These are phyloP conservation scores for Diaporthe sp. DNA, from an alignment of 2,329 filamentous ascomycete species.

Conservation along the genomic window DNA sequence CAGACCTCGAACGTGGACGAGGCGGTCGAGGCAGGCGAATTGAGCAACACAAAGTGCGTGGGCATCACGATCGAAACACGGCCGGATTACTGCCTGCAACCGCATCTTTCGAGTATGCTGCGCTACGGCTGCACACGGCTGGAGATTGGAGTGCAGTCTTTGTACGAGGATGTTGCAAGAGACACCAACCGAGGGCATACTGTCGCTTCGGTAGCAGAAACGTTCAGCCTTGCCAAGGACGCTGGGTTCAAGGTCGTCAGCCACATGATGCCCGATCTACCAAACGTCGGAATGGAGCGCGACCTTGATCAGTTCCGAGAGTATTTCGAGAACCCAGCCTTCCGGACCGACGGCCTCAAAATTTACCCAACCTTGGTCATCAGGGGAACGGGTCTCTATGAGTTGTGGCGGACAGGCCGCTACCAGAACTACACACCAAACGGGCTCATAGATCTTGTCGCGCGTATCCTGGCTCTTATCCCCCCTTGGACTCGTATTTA, in stretches of 20 bases:
- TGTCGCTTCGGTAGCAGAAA: conserved; percentile 94
- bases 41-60: conserved; percentile 98
- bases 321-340: conserved; percentile 97
- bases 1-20: conserved; percentile 95
- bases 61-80: conserved; percentile 98
- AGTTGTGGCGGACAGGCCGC: conserved; percentile 95
- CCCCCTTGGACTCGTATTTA: conserved; percentile 99
- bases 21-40: conserved; percentile 92
- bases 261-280: conserved; percentile 99
- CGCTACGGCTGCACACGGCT: conserved; percentile 97
- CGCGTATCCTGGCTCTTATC: conserved; percentile 93
- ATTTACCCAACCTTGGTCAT: conserved; percentile 99
- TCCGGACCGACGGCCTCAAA: conserved; percentile 96
- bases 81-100: conserved; percentile 95
- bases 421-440: conserved; percentile 99
- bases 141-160: conserved; percentile 94
- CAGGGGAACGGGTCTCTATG: conserved; percentile 94
- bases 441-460: conserved; percentile 93
- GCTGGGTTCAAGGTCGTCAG: conserved; percentile 99
- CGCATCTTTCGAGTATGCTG: conserved; percentile 96
- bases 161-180: conserved; percentile 98
- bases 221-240: conserved; percentile 97
- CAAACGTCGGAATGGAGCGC: conserved; percentile 98
- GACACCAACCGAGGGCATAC: conserved; percentile 98
- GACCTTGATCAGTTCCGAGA: conserved; percentile 97